Conservation (phyloP, 306 rosid genomes). For the Ziziphus jujuba region DNA sequence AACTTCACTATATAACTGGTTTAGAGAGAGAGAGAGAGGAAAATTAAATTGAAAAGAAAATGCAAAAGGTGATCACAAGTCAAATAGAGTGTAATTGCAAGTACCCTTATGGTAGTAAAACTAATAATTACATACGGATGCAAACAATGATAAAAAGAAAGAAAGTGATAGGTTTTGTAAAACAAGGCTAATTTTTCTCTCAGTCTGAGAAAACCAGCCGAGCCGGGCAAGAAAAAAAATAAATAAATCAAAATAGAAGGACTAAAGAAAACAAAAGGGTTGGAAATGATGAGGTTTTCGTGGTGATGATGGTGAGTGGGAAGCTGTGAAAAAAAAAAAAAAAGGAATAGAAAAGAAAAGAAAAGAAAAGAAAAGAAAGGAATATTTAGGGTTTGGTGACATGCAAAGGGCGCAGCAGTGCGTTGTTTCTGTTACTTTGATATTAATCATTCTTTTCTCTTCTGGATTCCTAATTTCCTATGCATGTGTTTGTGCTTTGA, state of each 20-base stretch:
- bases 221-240: conserved; percentile 28
- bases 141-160: conserved; percentile 29
- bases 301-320: conserved; percentile 59
- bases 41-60: conserved; percentile 3
- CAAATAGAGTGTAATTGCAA: conserved; percentile 45
- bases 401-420: conserved; percentile 26
- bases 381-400: conserved; percentile 76
- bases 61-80: conserved; percentile 29
- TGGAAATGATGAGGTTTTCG: conserved; percentile 52
- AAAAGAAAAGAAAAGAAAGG: conserved; percentile 35
- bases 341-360: conserved; percentile 27
- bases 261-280: conserved; percentile 19
- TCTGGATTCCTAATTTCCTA: conserved; percentile 32
- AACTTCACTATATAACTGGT: no score
- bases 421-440: conserved; percentile 10
- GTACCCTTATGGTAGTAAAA: conserved; percentile 45
- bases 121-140: conserved; percentile 22
- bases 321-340: conserved; percentile 36
- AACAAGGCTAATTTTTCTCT: conserved; percentile 23
- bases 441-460: conserved; percentile 12
- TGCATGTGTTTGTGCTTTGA: conserved; percentile 41
- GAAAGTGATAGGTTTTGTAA: conserved; percentile 27
- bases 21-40: conserved; percentile 5
- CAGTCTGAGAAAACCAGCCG: conserved; percentile 24
- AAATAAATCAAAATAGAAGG: background rate